Evolutionary conservation across 805 yeast genomes (phyloP), one percentile per base, ranked within the genome.

Genomic region (Lachancea quebecensis): DNA sequence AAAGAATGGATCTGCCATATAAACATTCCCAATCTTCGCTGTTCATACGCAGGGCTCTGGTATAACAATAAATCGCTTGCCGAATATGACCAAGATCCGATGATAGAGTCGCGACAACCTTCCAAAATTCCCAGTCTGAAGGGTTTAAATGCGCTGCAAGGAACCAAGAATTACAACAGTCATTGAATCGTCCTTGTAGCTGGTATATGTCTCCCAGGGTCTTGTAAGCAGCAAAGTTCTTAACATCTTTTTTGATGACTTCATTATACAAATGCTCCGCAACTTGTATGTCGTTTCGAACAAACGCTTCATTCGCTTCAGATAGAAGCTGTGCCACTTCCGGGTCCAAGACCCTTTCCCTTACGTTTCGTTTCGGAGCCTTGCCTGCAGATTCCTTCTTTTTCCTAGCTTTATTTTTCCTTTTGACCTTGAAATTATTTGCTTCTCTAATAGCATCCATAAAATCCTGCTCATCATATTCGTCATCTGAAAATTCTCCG

Each of bases 131-230:
- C 55, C 79, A 78, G 65, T 90, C 95, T 62, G 79, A 76, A 0
- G 87, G 80, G 51, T 82, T 79, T 11, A 85, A 67, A 58, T 81
- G 85, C 0, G 96, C 90, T 27, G 95, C 93, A 44, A 85, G 56
- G 54, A 85, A 68, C 96, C 96, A 79, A 39, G 84, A 75, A 57
- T 80, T 79, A 60, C 95, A 81, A 60, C 95, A 78, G 57, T 85
- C 83, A 51, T 81, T 78, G 41, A 75, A 64, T 38, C 79, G 71
- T 1, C 88, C 90, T 49, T 79, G 82, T 42, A 75, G 68, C 45
- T 78, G 73, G 52, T 85, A 82, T 39, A 91, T 85, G 57, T 86
- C 95, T 39, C 96, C 97, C 38, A 89, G 66, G 0, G 95, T 85
- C 56, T 85, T 82, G 69, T 90, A 90, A 0, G 96, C 96, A 38